These are phyloP conservation scores for Trichosanthes truncata DNA, from an alignment of 306 rosid genomes.

Conservation along the genomic window DNA sequence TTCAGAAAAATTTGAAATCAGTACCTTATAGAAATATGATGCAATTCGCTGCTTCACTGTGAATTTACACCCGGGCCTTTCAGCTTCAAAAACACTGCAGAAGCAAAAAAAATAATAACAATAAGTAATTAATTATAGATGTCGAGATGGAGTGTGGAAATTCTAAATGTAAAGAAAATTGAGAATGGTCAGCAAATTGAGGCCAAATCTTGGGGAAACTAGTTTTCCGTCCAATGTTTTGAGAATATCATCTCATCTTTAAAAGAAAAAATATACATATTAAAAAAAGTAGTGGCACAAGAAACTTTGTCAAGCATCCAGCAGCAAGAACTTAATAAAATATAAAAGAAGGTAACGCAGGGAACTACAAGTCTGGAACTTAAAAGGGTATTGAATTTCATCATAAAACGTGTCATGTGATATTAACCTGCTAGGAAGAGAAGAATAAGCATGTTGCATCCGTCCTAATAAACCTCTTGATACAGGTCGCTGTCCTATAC, in stretches of 20 bases:
- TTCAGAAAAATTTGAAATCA: not conserved
- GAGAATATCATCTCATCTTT: not conserved
- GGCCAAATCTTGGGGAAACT: not conserved
- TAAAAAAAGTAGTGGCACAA: not conserved
- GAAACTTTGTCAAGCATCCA: not conserved
- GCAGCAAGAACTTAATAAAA: not conserved
- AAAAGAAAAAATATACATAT: not conserved
- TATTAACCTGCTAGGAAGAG: constrained; percentile 88
- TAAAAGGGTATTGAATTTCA: not conserved
- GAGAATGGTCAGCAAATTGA: not conserved
- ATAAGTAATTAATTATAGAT: not conserved
- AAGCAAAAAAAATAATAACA: not conserved
- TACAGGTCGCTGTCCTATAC: constrained; percentile 56
- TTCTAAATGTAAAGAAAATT: not conserved
- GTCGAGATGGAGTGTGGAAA: not conserved
- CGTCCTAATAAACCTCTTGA: constrained; percentile 70
- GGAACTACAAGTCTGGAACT: not conserved
- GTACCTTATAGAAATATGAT: constrained; percentile 74
- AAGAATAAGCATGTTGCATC: constrained; percentile 52
- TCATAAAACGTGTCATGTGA: not conserved
- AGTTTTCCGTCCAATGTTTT: not conserved
- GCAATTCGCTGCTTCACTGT: constrained; percentile 61
- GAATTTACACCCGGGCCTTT: constrained; percentile 86
- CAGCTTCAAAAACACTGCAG: constrained; percentile 88
- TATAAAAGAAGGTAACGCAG: constrained; percentile 2